These are phyloP conservation scores for Isoetes taiwanensis DNA, from an alignment of 75 land plant species.

Conservation along the genomic window DNA sequence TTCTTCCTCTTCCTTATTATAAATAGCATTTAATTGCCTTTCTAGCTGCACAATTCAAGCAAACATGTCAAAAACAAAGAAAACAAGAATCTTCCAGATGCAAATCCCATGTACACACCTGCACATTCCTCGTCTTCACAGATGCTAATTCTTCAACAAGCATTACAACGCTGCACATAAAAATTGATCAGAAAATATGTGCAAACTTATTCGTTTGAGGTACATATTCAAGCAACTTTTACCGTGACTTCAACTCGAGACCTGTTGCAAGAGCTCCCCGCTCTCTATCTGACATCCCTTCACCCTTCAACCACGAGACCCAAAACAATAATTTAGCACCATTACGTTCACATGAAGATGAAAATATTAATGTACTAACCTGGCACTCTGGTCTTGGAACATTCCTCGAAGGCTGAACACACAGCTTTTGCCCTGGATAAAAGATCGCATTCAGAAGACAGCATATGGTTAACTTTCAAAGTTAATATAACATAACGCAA, in stretches of 20 bases:
- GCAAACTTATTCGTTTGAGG: not conserved
- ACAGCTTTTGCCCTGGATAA: no score
- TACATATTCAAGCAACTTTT: not conserved
- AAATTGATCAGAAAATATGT: not conserved
- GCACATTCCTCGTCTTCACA: conserved; percentile 8
- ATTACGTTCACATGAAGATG: not conserved
- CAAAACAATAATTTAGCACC: not conserved
- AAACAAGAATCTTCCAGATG: not conserved
- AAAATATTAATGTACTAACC: no score
- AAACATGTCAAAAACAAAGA: not conserved
- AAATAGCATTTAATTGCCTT: conserved; percentile 10
- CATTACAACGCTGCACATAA: not conserved
- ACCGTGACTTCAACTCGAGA: not conserved
- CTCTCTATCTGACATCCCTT: not conserved
- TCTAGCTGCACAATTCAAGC: conserved; percentile 9
- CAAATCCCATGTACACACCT: not conserved
- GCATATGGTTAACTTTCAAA: no score
- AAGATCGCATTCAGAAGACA: no score
- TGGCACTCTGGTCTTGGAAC: no score
- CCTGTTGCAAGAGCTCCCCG: not conserved
- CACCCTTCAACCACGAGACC: not conserved
- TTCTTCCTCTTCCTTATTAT: conserved; percentile 13
- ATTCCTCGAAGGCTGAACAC: no score
- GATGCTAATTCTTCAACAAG: not conserved
- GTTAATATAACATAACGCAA: no score